These are phyloP conservation scores for Porogramme epimiltina DNA, from an alignment of 1,284 basidiomycete genomes.

Conservation along the genomic window DNA sequence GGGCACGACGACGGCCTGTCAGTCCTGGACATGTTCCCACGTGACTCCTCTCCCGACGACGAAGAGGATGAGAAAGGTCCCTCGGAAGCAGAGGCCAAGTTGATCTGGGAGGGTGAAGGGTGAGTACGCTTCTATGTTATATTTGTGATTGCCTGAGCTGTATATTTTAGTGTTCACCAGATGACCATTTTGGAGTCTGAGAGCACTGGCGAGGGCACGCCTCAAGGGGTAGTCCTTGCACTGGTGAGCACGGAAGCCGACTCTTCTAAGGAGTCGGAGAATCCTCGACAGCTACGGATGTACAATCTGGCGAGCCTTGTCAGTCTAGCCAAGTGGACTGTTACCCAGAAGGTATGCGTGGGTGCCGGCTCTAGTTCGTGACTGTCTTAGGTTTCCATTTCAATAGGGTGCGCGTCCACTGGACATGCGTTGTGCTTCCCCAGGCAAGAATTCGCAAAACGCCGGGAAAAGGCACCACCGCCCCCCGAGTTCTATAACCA, in stretches of 20 bases:
- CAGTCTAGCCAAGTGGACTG: conserved; percentile 72
- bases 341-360: conserved; percentile 57
- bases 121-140: conserved; percentile 35
- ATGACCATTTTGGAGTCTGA: conserved; percentile 74
- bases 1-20: conserved; percentile 78
- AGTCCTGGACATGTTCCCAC: conserved; percentile 77
- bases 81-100: conserved; percentile 63
- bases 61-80: conserved; percentile 59
- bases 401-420: conserved; percentile 45
- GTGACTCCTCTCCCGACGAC: conserved; percentile 49
- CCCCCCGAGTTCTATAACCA: conserved; percentile 57
- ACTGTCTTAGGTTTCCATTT: not conserved
- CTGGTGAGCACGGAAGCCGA: conserved; percentile 65
- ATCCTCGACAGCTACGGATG: conserved; percentile 65
- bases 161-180: conserved; percentile 61
- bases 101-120: conserved; percentile 79
- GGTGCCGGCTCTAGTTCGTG: not conserved
- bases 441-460: conserved; percentile 42
- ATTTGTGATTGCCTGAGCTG: conserved; percentile 11
- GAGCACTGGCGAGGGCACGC: conserved; percentile 55
- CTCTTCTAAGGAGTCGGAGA: conserved; percentile 52
- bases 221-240: conserved; percentile 73
- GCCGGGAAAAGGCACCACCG: conserved; percentile 57
- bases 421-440: conserved; percentile 53
- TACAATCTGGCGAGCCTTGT: conserved; percentile 76